These are phyloP conservation scores for Syzygium aromaticum DNA, from an alignment of 345 rosid genomes.

Conservation along the genomic window DNA sequence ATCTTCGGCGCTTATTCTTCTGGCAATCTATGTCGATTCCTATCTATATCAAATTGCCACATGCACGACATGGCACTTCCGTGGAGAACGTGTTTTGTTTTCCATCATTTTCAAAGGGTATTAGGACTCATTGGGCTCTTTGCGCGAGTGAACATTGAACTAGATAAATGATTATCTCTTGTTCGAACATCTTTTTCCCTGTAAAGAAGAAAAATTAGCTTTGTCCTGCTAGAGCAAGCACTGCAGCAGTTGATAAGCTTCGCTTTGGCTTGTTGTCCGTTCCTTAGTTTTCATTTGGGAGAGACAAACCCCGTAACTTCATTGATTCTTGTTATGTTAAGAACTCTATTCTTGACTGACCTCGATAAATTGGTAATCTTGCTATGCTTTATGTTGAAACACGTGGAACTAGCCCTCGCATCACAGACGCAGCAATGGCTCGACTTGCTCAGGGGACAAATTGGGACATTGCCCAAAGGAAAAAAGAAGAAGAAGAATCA, in stretches of 20 bases:
- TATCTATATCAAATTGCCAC: no score
- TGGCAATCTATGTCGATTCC: no score
- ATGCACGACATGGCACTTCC: not conserved
- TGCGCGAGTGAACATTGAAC: no score
- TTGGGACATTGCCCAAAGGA: no score
- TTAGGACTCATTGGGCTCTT: not conserved
- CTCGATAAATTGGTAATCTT: not conserved
- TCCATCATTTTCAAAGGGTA: not conserved
- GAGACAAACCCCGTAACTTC: not conserved
- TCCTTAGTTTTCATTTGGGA: not conserved
- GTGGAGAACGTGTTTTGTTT: not conserved
- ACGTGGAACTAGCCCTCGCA: slow-evolving; percentile 61
- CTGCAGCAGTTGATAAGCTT: no score
- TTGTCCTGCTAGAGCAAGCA: no score
- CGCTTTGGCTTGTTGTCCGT: not conserved
- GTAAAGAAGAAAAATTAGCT: no score
- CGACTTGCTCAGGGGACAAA: slow-evolving; percentile 73
- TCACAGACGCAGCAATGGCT: slow-evolving; percentile 77
- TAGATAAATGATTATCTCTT: no score
- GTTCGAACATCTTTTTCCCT: no score
- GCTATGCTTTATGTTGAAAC: not conserved
- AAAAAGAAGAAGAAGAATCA: no score
- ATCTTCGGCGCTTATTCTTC: not conserved
- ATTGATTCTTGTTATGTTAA: not conserved
- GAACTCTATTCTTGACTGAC: not conserved